phyloP scores from a whole-genome alignment of 345 rosid species.

The Populus davidiana region DNA sequence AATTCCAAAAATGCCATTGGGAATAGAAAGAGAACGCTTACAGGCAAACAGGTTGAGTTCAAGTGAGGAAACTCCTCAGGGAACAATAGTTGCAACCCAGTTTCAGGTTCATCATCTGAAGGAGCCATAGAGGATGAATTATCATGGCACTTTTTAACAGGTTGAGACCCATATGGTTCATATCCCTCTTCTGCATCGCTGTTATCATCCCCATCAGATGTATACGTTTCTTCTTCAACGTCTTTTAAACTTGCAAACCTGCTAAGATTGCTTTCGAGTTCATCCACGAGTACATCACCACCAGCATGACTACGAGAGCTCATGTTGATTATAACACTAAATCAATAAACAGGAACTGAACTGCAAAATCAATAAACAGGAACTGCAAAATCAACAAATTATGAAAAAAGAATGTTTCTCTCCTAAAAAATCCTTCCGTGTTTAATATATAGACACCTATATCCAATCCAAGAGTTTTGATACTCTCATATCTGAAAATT shows the following conservation, averaged over 20 bases:
- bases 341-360: neutral
- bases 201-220: slow-evolving; percentile 37
- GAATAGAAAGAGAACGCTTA: slow-evolving; percentile 23
- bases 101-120: slow-evolving; percentile 30
- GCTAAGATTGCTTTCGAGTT: slow-evolving; percentile 26
- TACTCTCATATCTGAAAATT: too few species aligned
- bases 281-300: slow-evolving; percentile 33
- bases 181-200: slow-evolving; percentile 33
- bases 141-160: slow-evolving; percentile 20
- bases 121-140: slow-evolving; percentile 23
- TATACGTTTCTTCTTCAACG: slow-evolving; percentile 18
- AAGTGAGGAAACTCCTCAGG: slow-evolving; percentile 26
- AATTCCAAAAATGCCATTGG: neutral
- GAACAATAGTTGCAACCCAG: slow-evolving; percentile 34
- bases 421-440: too few species aligned
- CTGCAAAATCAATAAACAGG: neutral
- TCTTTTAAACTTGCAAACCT: slow-evolving; percentile 24
- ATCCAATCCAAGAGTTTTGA: too few species aligned
- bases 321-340: slow-evolving; percentile 19
- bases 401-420: neutral
- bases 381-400: neutral
- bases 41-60: slow-evolving; percentile 27
- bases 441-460: too few species aligned
- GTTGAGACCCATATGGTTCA: slow-evolving; percentile 15
- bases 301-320: slow-evolving; percentile 19